These are phyloP conservation scores for Crithidia sp. DNA, from an alignment of 208 protist genomes.

Conservation along the genomic window DNA sequence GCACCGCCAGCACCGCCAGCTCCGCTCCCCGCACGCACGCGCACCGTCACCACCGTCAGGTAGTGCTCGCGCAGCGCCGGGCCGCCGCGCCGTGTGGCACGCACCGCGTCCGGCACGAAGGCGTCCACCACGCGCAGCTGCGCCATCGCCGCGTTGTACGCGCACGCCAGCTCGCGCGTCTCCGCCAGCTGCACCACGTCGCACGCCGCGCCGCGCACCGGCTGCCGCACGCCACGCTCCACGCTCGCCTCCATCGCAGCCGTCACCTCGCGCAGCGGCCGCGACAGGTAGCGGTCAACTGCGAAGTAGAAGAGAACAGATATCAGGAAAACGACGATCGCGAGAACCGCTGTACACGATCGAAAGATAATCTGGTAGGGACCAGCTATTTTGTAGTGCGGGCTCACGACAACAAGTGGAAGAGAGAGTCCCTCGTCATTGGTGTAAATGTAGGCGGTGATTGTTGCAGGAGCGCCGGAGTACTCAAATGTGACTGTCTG, in stretches of 20 bases:
- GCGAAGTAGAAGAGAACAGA: not conserved
- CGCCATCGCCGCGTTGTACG: constrained; percentile 25
- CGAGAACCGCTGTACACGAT: not conserved
- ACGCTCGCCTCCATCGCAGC: constrained; percentile 10
- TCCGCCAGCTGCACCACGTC: constrained; percentile 15
- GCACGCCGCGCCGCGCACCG: constrained; percentile 6
- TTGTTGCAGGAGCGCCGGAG: not conserved
- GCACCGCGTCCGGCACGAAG: constrained; percentile 21
- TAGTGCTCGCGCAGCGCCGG: not conserved
- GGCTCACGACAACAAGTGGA: constrained; percentile 14
- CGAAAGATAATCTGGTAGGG: not conserved
- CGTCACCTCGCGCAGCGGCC: constrained; percentile 15
- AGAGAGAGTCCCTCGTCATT: not conserved
- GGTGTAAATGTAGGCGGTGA: constrained; percentile 13
- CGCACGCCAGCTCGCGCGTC: constrained; percentile 9
- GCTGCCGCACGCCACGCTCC: constrained; percentile 10
- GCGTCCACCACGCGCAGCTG: constrained; percentile 30
- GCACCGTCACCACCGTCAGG: constrained; percentile 10
- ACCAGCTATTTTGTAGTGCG: not conserved
- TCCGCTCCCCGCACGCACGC: not conserved
- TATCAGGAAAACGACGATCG: not conserved
- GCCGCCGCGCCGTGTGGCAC: not conserved
- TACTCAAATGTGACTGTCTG: constrained; percentile 3
- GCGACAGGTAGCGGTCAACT: constrained; percentile 9
- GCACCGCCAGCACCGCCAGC: not conserved